A percentile compares a stretch with the other conserved stretches of the same genome.
phyloP scores from a whole-genome alignment of 2,329 filamentous ascomycete species.

The Epicoccum nigrum region DNA sequence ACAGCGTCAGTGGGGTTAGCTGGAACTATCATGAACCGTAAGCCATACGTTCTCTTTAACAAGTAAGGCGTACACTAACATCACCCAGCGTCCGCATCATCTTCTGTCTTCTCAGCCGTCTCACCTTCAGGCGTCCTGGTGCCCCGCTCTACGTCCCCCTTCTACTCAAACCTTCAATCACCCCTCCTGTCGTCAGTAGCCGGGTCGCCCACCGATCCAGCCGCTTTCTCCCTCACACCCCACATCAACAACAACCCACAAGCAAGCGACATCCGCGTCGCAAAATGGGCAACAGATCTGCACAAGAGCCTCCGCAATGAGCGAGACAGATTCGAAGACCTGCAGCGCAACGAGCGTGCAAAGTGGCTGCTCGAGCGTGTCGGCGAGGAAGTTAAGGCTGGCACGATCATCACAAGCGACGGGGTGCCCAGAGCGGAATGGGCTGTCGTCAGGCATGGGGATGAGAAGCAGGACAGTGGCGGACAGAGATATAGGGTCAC shows the following conservation, averaged over 20 bases:
- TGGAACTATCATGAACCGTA: constrained; percentile 34
- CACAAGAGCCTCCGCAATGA: constrained; percentile 78
- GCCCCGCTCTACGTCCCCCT: constrained; percentile 43
- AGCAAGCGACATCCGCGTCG: constrained; percentile 72
- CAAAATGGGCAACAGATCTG: constrained; percentile 81
- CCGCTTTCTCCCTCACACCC: constrained; percentile 47
- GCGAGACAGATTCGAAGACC: constrained; percentile 68
- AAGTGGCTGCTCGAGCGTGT: constrained; percentile 75
- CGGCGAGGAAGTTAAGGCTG: constrained; percentile 63
- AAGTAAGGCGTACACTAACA: not conserved
- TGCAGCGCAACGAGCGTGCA: constrained; percentile 66
- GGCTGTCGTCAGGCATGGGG: constrained; percentile 38
- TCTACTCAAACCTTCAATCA: constrained; percentile 44
- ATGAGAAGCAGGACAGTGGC: constrained; percentile 31
- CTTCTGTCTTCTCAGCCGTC: constrained; percentile 44
- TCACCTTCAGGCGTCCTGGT: constrained; percentile 50
- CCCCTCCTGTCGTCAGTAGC: constrained; percentile 43
- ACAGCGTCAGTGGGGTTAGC: constrained; percentile 40
- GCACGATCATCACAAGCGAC: constrained; percentile 35
- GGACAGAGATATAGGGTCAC: constrained; percentile 29
- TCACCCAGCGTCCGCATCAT: constrained; percentile 35
- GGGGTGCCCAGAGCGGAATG: constrained; percentile 41
- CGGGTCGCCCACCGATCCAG: constrained; percentile 37
- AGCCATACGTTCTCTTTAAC: not conserved
- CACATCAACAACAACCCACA: constrained; percentile 64